Evolutionary conservation across 2,329 filamentous ascomycete genomes (phyloP).

Genomic region (Aspergillus costaricaensis): DNA sequence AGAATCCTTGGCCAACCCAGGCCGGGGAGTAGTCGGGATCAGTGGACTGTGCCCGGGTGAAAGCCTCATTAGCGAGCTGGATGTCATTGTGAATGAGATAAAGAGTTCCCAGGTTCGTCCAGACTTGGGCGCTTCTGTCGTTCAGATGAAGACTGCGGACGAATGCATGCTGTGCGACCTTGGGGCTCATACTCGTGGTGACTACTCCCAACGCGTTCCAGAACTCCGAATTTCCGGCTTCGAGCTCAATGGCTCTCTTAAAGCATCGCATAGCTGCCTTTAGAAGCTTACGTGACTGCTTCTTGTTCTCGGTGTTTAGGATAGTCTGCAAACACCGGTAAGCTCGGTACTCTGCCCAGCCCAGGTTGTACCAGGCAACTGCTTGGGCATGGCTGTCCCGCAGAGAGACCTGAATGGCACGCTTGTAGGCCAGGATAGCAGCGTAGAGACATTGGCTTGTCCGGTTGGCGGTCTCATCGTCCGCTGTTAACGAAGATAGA

Average conservation of each 20-base stretch:
- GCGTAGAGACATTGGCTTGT: slow-evolving; percentile 64
- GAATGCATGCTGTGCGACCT: slow-evolving; percentile 90
- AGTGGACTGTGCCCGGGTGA: slow-evolving; percentile 86
- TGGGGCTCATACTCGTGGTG: slow-evolving; percentile 80
- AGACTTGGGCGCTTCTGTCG: slow-evolving; percentile 78
- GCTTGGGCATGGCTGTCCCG: slow-evolving; percentile 84
- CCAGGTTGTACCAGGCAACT: slow-evolving; percentile 95
- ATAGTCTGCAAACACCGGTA: slow-evolving; percentile 62
- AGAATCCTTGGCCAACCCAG: slow-evolving; percentile 89
- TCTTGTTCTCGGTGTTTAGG: slow-evolving; percentile 50
- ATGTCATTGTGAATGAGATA: slow-evolving; percentile 82
- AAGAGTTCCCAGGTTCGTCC: slow-evolving; percentile 88
- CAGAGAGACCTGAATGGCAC: slow-evolving; percentile 72
- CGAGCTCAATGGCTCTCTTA: slow-evolving; percentile 92
- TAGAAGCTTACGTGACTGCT: slow-evolving; percentile 64
- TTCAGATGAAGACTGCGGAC: slow-evolving; percentile 90
- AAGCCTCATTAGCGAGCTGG: slow-evolving; percentile 84
- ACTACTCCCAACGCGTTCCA: slow-evolving; percentile 96
- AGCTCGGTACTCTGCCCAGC: slow-evolving; percentile 87
- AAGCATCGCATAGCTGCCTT: slow-evolving; percentile 86
- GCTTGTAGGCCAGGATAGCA: slow-evolving; percentile 82
- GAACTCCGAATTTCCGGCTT: slow-evolving; percentile 91
- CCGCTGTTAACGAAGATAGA: slow-evolving; percentile 36
- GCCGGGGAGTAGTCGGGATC: slow-evolving; percentile 92
- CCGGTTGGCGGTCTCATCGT: slow-evolving; percentile 36